Evolutionary conservation across 768 basidiomycete species (phyloP).

Genomic region (Suillus alpinus): DNA sequence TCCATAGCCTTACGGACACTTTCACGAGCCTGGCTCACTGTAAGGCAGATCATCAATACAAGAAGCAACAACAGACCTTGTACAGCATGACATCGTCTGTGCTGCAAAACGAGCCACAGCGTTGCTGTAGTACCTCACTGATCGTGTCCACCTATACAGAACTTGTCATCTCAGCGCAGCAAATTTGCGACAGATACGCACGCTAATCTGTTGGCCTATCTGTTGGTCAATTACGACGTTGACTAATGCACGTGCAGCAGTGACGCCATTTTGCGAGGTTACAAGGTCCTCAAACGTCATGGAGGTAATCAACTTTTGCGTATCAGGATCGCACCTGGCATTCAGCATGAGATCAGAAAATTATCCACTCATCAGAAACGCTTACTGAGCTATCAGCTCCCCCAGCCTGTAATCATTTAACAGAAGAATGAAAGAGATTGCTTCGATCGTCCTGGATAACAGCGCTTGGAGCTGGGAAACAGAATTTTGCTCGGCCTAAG

Average conservation of each 20-base stretch:
- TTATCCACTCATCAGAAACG: background rate
- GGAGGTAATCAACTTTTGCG: constrained; percentile 63
- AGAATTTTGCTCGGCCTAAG: constrained; percentile 77
- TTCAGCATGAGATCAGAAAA: constrained; percentile 8
- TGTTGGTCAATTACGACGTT: constrained; percentile 98
- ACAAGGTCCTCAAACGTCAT: constrained; percentile 88
- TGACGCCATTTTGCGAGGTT: constrained; percentile 79
- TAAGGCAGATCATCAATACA: constrained; percentile 1
- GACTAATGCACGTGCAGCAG: constrained; percentile 85
- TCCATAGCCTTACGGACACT: constrained; percentile 89
- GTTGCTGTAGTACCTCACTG: constrained; percentile 89
- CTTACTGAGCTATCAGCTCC: constrained; percentile 80
- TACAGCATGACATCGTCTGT: constrained; percentile 98
- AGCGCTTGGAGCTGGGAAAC: constrained; percentile 75
- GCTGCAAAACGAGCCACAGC: constrained; percentile 97
- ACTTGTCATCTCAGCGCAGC: constrained; percentile 7
- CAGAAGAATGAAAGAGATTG: constrained; percentile 88
- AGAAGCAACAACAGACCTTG: constrained; percentile 57
- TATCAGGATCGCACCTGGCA: constrained; percentile 66
- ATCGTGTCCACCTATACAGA: constrained; percentile 84
- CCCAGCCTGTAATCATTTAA: constrained; percentile 88
- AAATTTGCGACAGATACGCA: constrained; percentile 35
- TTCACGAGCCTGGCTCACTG: constrained; percentile 73
- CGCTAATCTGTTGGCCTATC: constrained; percentile 94
- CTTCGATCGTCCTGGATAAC: constrained; percentile 86